Evolutionary conservation across 2,329 filamentous ascomycete genomes (phyloP).

Genomic region (Lachnellula willkommii): DNA sequence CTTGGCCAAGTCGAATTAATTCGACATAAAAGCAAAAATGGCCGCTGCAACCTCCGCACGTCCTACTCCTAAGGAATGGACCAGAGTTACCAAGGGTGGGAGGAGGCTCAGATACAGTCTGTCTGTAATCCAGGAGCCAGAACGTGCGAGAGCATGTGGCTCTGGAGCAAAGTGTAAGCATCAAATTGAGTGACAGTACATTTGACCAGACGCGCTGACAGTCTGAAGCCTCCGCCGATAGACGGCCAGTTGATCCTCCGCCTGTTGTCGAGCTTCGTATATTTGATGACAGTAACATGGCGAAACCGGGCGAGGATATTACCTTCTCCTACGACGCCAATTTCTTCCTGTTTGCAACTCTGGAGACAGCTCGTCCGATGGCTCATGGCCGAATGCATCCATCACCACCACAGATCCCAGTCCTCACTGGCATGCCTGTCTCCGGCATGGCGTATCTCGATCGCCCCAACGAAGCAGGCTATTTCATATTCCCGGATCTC

Average conservation of each 20-base stretch:
- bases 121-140: constrained; percentile 86
- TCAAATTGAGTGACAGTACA: not conserved
- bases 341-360: constrained; percentile 92
- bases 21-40: not conserved
- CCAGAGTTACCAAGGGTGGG: constrained; percentile 60
- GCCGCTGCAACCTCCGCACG: not conserved
- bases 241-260: constrained; percentile 46
- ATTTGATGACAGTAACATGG: constrained; percentile 53
- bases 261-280: constrained; percentile 90
- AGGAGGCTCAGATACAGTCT: constrained; percentile 75
- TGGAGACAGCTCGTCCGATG: constrained; percentile 79
- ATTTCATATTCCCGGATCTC: constrained; percentile 96
- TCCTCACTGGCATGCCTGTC: constrained; percentile 89
- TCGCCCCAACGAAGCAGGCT: constrained; percentile 72
- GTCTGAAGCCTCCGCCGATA: constrained; percentile 22
- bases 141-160: constrained; percentile 90
- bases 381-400: constrained; percentile 71
- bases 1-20: not conserved
- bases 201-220: constrained; percentile 10
- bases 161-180: constrained; percentile 86
- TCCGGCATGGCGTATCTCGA: constrained; percentile 96
- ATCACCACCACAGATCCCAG: constrained; percentile 66
- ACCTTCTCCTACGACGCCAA: constrained; percentile 94
- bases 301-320: constrained; percentile 47
- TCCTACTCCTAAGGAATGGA: constrained; percentile 21